These are phyloP conservation scores for Aspergillus sp. DNA, from an alignment of 2,329 filamentous ascomycete genomes.

Conservation along the genomic window DNA sequence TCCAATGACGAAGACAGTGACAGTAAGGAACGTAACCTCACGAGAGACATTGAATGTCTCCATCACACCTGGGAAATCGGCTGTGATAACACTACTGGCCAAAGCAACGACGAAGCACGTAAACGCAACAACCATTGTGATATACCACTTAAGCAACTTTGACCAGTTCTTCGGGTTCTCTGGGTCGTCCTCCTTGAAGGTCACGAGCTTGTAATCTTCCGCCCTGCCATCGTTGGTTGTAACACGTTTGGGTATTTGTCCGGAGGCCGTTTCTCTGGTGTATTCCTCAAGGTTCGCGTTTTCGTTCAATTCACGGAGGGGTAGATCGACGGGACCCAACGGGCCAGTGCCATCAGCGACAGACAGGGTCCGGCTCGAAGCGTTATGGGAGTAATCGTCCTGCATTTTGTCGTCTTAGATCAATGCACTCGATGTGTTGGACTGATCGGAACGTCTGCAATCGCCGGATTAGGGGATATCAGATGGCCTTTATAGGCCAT, in stretches of 20 bases:
- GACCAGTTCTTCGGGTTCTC: slow-evolving; percentile 84
- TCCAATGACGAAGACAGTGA: slow-evolving; percentile 72
- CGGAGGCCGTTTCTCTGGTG: slow-evolving; percentile 53
- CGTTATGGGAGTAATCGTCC: slow-evolving; percentile 6
- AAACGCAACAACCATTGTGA: slow-evolving; percentile 73
- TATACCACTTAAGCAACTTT: slow-evolving; percentile 72
- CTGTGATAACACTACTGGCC: slow-evolving; percentile 67
- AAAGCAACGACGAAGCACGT: slow-evolving; percentile 71
- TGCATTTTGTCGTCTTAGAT: slow-evolving; percentile 7
- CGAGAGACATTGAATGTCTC: slow-evolving; percentile 61
- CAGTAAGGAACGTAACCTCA: slow-evolving; percentile 64
- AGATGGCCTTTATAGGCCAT: slow-evolving; percentile 2
- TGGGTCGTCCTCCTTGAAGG: slow-evolving; percentile 63
- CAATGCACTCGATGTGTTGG: not conserved
- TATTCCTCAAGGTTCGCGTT: slow-evolving; percentile 62
- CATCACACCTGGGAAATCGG: slow-evolving; percentile 60
- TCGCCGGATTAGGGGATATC: not conserved
- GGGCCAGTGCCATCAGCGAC: slow-evolving; percentile 12
- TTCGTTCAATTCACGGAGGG: slow-evolving; percentile 57
- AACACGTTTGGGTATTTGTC: slow-evolving; percentile 53
- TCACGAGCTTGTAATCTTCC: slow-evolving; percentile 58
- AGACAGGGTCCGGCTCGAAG: slow-evolving; percentile 20
- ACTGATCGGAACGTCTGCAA: not conserved
- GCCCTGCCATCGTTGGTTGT: slow-evolving; percentile 50
- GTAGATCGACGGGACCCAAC: slow-evolving; percentile 51